Base-by-base conservation (phyloP, 768 basidiomycete species). In the Mycena venus region DNA sequence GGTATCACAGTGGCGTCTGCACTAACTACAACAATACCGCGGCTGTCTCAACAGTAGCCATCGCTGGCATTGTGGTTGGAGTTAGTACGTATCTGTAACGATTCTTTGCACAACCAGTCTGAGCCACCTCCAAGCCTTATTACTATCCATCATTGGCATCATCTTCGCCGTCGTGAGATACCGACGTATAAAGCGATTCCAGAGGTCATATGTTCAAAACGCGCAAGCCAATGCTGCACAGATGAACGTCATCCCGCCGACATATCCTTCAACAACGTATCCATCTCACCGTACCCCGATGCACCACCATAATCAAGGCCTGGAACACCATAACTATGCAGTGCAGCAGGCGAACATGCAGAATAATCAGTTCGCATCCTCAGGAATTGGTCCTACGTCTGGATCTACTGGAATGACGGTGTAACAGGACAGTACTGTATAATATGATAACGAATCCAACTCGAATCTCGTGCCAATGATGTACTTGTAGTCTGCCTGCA, bases 101-200 rank as follows among this genome's bases (percentile, higher is more conserved):
- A 47, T 65, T 25, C n/a, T 36, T 21, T 12, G 15, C 12, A n/a
- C 8, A 60, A 14, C 19, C n/a, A 14, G 15, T 42, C 47, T 72
- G 32, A 58, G 51, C 32, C 27, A 19, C 3, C 17, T 19, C 32
- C 29, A 23, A 73, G 72, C 36, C 12, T 6, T 61, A 9, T n/a
- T 75, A 67, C 62, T 68, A 23, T 73, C 58, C 25, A 56, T 70
- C 19, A 44, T 12, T 15, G 68, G 42, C 23, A 31, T 66, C 23
- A 64, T 75, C 14, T 65, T 70, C 14, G 68, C 74, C 8, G 51
- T 75, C 23, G 38, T 71, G 10, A 12, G 58, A 34, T 56, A 42
- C 15, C 36, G 49, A 23, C 64, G 70, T 32, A 66, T 49, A 38
- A 42, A 49, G 44, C 38, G 8, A 5, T 73, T 68, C 40, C 72